These are phyloP conservation scores for Amanita rimosa DNA, from an alignment of 768 basidiomycete genomes.

Conservation along the genomic window DNA sequence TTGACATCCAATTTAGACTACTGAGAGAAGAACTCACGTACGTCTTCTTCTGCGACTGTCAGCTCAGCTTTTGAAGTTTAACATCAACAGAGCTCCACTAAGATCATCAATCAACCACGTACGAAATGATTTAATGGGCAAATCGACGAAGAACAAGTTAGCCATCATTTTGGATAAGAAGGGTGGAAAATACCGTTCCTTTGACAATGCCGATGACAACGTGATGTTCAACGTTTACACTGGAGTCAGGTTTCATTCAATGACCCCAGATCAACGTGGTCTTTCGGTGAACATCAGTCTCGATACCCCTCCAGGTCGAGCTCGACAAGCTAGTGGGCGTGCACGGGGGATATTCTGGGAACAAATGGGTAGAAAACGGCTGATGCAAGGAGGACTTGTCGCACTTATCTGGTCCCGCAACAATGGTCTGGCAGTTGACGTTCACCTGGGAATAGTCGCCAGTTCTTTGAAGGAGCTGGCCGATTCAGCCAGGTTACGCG, in stretches of 20 bases:
- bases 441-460: slow-evolving; percentile 34
- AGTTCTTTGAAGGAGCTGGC: slow-evolving; percentile 25
- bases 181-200: slow-evolving; percentile 50
- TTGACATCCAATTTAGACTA: slow-evolving; percentile 69
- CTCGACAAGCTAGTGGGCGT: slow-evolving; percentile 21
- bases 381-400: slow-evolving; percentile 41
- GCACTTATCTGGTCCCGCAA: slow-evolving; percentile 30
- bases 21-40: slow-evolving; percentile 64
- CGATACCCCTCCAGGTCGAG: slow-evolving; percentile 33
- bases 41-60: slow-evolving; percentile 10
- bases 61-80: neutral
- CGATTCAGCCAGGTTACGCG: slow-evolving; percentile 20
- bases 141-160: slow-evolving; percentile 23
- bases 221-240: slow-evolving; percentile 58
- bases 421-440: slow-evolving; percentile 13
- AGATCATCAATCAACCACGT: slow-evolving; percentile 39
- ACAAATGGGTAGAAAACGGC: slow-evolving; percentile 30
- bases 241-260: slow-evolving; percentile 33
- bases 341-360: slow-evolving; percentile 40
- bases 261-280: slow-evolving; percentile 25
- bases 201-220: slow-evolving; percentile 27
- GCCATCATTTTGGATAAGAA: slow-evolving; percentile 32
- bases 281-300: slow-evolving; percentile 28
- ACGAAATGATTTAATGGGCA: slow-evolving; percentile 27
- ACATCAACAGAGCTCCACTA: slow-evolving; percentile 33